Evolutionary conservation across 208 protist genomes (phyloP).

Genomic region (Acanthamoeba castellanii): DNA sequence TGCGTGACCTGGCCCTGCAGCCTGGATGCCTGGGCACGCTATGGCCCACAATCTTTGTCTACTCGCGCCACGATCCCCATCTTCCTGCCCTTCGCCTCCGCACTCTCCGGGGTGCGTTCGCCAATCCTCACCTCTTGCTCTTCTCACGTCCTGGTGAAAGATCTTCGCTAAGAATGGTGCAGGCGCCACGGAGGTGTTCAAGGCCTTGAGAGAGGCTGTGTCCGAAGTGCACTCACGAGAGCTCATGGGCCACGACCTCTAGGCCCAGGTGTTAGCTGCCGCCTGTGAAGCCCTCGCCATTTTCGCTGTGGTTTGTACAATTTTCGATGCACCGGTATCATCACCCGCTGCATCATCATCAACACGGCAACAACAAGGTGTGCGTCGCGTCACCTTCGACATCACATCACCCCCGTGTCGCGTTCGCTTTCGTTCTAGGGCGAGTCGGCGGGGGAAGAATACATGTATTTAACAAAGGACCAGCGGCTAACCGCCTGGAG

Average conservation of each 20-base stretch:
- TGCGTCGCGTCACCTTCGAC: too few relatives aligned
- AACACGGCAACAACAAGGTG: too few relatives aligned
- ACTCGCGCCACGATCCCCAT: constrained; percentile 9
- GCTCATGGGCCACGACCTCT: neutral
- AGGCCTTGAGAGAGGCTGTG: constrained; percentile 3
- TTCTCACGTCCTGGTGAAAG: neutral
- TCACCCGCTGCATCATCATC: too few relatives aligned
- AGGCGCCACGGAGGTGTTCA: neutral
- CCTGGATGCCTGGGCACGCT: neutral
- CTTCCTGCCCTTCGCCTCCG: neutral
- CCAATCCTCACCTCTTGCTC: neutral
- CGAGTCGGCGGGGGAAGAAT: too few relatives aligned
- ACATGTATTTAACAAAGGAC: too few relatives aligned
- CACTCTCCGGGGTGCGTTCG: neutral
- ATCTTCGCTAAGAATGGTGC: neutral
- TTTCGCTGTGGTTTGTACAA: too few relatives aligned
- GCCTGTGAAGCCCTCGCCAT: neutral
- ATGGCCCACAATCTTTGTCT: neutral
- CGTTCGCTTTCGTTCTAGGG: too few relatives aligned
- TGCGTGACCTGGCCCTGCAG: neutral
- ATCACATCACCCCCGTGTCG: too few relatives aligned
- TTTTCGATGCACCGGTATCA: too few relatives aligned
- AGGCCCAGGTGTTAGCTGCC: neutral
- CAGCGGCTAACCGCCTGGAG: too few relatives aligned
- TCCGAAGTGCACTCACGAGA: constrained; percentile 26